Percentiles rank a stretch among this genome's conserved stretches.
These are phyloP conservation scores for Coemansia sp. DNA, from an alignment of 192 early-diverging fungal species.

Conservation along the genomic window DNA sequence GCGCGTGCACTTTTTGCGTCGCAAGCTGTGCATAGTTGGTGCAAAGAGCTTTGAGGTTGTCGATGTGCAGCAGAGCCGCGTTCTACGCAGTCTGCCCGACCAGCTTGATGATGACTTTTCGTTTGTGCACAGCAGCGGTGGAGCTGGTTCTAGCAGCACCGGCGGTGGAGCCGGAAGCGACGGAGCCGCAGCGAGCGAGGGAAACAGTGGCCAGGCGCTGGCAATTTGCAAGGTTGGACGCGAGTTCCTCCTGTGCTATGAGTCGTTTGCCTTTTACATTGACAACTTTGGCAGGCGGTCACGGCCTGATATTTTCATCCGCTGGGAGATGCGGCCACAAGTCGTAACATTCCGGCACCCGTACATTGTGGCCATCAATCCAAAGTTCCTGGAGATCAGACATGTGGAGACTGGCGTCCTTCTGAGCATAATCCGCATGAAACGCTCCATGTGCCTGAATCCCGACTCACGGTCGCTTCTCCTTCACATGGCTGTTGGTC, in stretches of 20 bases:
- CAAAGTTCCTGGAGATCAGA: slow-evolving; percentile 86
- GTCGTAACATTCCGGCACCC: slow-evolving; percentile 75
- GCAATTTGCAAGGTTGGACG: slow-evolving; percentile 54
- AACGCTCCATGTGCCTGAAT: slow-evolving; percentile 39
- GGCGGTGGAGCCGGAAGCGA: slow-evolving; percentile 20
- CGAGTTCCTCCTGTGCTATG: slow-evolving; percentile 88
- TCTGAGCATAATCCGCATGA: slow-evolving; percentile 41
- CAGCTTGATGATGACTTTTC: slow-evolving; percentile 54
- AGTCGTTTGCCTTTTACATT: slow-evolving; percentile 91
- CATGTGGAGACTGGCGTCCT: slow-evolving; percentile 76
- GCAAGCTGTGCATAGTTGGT: slow-evolving; percentile 85
- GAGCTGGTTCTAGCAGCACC: background rate
- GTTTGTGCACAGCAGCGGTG: slow-evolving; percentile 28
- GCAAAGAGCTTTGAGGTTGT: slow-evolving; percentile 93
- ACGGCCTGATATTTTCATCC: slow-evolving; percentile 71
- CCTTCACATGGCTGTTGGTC: slow-evolving; percentile 41
- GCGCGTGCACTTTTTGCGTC: slow-evolving; percentile 78
- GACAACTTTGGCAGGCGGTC: slow-evolving; percentile 81
- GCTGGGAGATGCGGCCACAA: slow-evolving; percentile 84
- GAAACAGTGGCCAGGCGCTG: slow-evolving; percentile 30
- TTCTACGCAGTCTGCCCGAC: slow-evolving; percentile 40
- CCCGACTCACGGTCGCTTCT: slow-evolving; percentile 39
- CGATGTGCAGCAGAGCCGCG: slow-evolving; percentile 56
- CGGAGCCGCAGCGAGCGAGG: background rate
- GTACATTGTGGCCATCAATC: slow-evolving; percentile 87